Evolutionary conservation across 345 rosid genomes (phyloP), one percentile per base, ranked within the genome.

Genomic region (Moricandia arvensis): DNA sequence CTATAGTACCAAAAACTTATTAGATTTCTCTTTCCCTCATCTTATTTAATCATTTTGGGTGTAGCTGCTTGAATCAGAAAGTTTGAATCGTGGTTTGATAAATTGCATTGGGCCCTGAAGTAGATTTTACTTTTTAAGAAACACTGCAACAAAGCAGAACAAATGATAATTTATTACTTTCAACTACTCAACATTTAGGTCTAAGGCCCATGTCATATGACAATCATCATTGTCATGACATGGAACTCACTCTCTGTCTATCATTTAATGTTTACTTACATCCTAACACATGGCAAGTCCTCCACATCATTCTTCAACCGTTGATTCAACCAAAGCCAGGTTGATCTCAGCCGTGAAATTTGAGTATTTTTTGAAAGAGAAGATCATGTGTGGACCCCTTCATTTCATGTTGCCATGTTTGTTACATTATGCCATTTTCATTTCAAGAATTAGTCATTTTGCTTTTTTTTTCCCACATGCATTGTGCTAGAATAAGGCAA

Each of bases 171-270:
- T 79, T 68, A 79, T 55, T 68, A 33, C 61, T 49, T 72, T 27
- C 82, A 79, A 55, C 82, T 24, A 73, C 78, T 62, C 71, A 34
- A 53, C 21, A 73, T 49, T 60, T 67, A 67, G 69, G 15, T 33
- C 47, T 63, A 29, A 29, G 71, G 69, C 43, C 13, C 17, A 76
- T 69, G 61, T 75, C 26, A 60, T 21, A 21, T 68, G 55, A n/a
- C 63, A 43, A 70, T 59, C 21, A 69, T 54, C 27, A 53, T 63
- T 71, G 43, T 43, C 71, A 72, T 78, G 77, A 73, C 70, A 59
- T 67, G 69, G 69, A 29, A 27, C 72, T 45, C 45, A 34, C 64
- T 60, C 71, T 76, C 41, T 72, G 53, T 68, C 53, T 38, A 61
- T 55, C 66, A 62, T 73, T 79, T 62, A 79, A 68, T 79, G 77